Percentiles rank a stretch among this genome's conserved stretches.
These are phyloP conservation scores for Garcia nutans DNA, from an alignment of 345 rosid genomes.

Conservation along the genomic window DNA sequence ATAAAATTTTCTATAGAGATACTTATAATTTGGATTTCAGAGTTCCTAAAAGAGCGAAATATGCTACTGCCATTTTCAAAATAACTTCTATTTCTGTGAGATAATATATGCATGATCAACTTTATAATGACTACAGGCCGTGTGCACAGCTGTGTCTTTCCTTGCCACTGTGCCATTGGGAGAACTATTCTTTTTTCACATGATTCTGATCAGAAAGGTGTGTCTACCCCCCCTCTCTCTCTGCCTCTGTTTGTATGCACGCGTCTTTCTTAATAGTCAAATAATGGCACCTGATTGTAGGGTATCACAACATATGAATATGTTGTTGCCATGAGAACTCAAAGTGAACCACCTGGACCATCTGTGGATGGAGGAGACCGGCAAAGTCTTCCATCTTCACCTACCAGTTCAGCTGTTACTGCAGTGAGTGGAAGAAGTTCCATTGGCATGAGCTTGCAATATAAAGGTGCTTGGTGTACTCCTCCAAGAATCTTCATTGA, in stretches of 20 bases:
- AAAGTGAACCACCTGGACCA: constrained; percentile 71
- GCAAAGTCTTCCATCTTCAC: constrained; percentile 71
- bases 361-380: constrained; percentile 69
- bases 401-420: constrained; percentile 82
- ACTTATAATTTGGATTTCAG: background rate
- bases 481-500: constrained; percentile 98
- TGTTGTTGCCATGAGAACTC: constrained; percentile 89
- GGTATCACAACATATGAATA: constrained; percentile 95
- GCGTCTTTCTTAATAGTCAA: constrained; percentile 5
- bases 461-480: constrained; percentile 90
- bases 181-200: constrained; percentile 87
- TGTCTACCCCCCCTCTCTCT: background rate
- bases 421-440: constrained; percentile 87
- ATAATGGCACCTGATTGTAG: constrained; percentile 34
- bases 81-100: background rate
- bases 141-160: constrained; percentile 76
- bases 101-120: constrained; percentile 1
- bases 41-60: background rate
- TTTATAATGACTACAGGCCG: constrained; percentile 44
- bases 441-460: constrained; percentile 74
- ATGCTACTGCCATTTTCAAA: background rate
- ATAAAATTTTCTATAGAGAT: background rate
- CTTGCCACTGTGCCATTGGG: constrained; percentile 83
- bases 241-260: background rate
- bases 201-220: constrained; percentile 85